Evolutionary conservation across 1,139 yeast genomes (phyloP).

Genomic region (Debaryomycetaceae sp.): DNA sequence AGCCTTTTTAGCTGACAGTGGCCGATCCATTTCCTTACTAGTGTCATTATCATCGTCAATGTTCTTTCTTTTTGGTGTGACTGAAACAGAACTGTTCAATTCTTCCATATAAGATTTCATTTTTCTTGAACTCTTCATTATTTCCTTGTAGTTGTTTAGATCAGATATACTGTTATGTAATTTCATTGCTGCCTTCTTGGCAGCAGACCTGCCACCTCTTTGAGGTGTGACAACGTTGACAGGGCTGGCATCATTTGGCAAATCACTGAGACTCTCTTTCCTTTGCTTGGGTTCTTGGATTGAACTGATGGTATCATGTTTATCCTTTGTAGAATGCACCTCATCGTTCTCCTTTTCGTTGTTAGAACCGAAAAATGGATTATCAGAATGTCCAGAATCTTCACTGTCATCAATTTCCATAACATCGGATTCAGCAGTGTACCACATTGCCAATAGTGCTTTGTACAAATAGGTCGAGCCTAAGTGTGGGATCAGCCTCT

Average conservation of each 20-base stretch:
- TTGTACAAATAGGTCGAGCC: conserved; percentile 50
- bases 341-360: neutral
- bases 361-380: neutral
- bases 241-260: neutral
- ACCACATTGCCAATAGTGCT: conserved; percentile 1
- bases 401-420: neutral
- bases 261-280: neutral
- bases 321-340: neutral
- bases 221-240: neutral
- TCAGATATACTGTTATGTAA: conserved; percentile 70
- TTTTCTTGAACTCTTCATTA: conserved; percentile 36
- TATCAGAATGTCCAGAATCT: neutral
- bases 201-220: conserved; percentile 49
- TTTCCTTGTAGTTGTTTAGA: conserved; percentile 56
- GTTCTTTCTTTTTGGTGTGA: conserved; percentile 10
- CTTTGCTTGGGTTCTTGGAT: neutral
- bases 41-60: conserved; percentile 5
- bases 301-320: neutral
- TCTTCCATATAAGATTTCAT: conserved; percentile 39
- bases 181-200: conserved; percentile 61
- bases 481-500: conserved; percentile 12
- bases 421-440: neutral
- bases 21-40: neutral
- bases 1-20: conserved; percentile 1
- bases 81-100: conserved; percentile 16